Evolutionary conservation across 768 basidiomycete species (phyloP), one percentile per base, ranked within the genome.

Genomic region (Suillus hirtellus): DNA sequence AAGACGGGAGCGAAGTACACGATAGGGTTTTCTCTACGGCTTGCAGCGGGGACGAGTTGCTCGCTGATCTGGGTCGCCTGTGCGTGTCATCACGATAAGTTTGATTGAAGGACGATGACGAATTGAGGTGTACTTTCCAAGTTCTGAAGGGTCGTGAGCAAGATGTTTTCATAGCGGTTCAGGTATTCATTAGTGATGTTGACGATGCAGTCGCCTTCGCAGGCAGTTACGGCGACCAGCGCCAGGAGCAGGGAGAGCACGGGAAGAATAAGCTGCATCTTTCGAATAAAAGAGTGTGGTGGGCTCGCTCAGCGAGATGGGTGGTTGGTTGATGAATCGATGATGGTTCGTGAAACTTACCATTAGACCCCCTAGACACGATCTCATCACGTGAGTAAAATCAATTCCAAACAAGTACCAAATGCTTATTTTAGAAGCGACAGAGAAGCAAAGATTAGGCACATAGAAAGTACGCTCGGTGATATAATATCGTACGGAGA

Each of bases 171-270:
- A 65, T 88, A 88, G 71, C 85, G 84, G 17, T 72, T 71, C 55
- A 85, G 67, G 64, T 84, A 86, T 35, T 83, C 81, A 47, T 81
- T 79, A 17, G 88, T 89, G 66, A 86, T 83, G n/a, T 75, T 80
- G 19, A 75, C 73, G 62, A 87, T 89, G 70, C 90, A 92, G 37
- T 86, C 83, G 27, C 85, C 87, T 79, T 92, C 90, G 71, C 90
- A 93, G 35, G 86, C 86, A 43, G 70, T 68, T 63, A 83, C 80
- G 47, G 77, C 70, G 68, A 74, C 69, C 52, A 81, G 78, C 68
- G 74, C 67, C 21, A 70, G 43, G 60, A 77, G 56, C 37, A 77
- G 46, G 37, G 73, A 52, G 54, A 72, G 8, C 60, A 74, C 46
- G 60, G 69, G 65, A 60, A 66, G 49, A 52, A 49, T 64, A 24